Conservation (phyloP, 2,329 filamentous ascomycete species). For the Cercospora sojina region DNA sequence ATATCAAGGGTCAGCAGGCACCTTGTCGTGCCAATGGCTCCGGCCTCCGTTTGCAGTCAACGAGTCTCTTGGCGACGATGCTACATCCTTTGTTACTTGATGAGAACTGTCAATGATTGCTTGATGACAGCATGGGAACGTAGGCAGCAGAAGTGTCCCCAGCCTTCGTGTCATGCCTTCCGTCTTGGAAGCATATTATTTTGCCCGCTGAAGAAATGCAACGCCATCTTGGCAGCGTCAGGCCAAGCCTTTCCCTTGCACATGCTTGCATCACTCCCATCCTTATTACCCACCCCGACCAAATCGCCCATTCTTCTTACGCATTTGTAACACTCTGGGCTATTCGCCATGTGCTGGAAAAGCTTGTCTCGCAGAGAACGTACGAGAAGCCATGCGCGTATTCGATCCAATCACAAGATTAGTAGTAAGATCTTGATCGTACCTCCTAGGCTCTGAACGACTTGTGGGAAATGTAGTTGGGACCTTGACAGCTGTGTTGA, state of each 20-base stretch:
- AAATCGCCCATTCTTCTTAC: constrained; percentile 2
- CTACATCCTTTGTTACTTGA: neutral
- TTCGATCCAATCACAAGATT: neutral
- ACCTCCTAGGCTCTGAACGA: neutral
- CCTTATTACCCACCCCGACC: neutral
- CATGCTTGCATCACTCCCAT: neutral
- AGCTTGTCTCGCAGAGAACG: neutral
- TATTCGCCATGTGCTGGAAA: neutral
- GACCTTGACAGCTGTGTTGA: neutral
- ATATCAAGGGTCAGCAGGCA: neutral
- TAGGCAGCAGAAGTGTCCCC: neutral
- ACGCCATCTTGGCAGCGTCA: neutral
- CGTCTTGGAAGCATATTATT: neutral
- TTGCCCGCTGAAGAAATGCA: neutral
- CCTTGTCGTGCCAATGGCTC: neutral
- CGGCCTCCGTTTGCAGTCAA: neutral
- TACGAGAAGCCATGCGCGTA: neutral
- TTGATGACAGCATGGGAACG: neutral
- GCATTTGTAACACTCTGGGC: neutral
- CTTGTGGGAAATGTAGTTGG: neutral
- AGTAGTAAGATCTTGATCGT: neutral
- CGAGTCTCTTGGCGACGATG: neutral
- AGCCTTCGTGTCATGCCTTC: neutral
- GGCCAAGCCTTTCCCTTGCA: constrained; percentile 1
- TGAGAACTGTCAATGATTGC: neutral